phyloP scores from a whole-genome alignment of 352 stramenopile genomes.

The Stephanocyclus meneghinianus region DNA sequence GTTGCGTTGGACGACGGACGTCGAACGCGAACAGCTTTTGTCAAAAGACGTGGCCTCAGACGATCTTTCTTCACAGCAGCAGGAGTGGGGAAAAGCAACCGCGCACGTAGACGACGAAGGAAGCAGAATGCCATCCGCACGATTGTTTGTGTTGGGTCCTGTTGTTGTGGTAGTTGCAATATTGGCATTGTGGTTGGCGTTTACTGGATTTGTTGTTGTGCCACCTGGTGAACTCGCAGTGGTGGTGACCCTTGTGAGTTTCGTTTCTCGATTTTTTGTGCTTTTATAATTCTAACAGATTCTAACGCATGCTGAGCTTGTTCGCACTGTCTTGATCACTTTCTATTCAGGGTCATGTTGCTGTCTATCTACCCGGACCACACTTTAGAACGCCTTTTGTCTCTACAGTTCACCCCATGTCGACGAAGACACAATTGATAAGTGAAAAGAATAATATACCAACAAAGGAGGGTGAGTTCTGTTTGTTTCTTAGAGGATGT shows the following conservation, averaged over 20 bases:
- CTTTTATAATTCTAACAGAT: too few relatives aligned
- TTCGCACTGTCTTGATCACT: background rate
- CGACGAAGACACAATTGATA: constrained; percentile 57
- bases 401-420: constrained; percentile 44
- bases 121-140: background rate
- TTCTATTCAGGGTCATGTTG: constrained; percentile 22
- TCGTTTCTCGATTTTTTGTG: too few relatives aligned
- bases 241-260: constrained; percentile 27
- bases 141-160: background rate
- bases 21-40: constrained; percentile 13
- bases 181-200: constrained; percentile 16
- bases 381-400: constrained; percentile 49
- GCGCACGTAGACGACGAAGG: background rate
- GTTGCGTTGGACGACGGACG: background rate
- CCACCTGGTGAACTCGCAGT: constrained; percentile 31
- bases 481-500: too few relatives aligned
- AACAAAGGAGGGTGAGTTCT: constrained; percentile 44
- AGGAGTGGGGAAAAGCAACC: background rate
- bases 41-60: background rate
- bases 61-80: background rate
- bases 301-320: background rate
- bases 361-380: constrained; percentile 26
- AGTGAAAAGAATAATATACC: constrained; percentile 56
- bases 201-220: constrained; percentile 36
- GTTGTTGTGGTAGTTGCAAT: background rate